These are phyloP conservation scores for Oryza rufipogon DNA, from an alignment of 176 grass and related monocot genomes.

Conservation along the genomic window DNA sequence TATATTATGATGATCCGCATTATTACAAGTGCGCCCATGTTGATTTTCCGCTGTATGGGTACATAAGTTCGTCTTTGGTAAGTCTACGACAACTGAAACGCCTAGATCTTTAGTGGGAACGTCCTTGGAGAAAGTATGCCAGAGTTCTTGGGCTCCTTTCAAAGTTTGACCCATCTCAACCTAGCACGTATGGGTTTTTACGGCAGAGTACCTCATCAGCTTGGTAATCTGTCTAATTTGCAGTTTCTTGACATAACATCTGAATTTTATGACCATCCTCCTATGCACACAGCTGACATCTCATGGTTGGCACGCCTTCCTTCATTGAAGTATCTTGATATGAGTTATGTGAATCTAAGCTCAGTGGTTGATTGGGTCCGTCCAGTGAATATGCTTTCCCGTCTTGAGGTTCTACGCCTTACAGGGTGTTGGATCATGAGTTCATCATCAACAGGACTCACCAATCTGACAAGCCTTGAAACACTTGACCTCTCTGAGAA, in stretches of 20 bases:
- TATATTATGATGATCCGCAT: not conserved
- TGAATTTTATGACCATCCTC: not conserved
- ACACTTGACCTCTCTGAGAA: constrained; percentile 18
- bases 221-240: constrained; percentile 43
- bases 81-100: constrained; percentile 26
- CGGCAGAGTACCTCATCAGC: constrained; percentile 39
- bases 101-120: constrained; percentile 50
- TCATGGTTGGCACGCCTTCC: constrained; percentile 37
- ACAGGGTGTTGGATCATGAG: not conserved
- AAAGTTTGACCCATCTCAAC: constrained; percentile 39
- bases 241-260: constrained; percentile 17
- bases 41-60: too few species aligned
- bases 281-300: not conserved
- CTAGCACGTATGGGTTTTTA: not conserved
- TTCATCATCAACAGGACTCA: not conserved
- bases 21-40: rapidly evolving
- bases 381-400: constrained; percentile 31
- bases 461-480: constrained; percentile 38
- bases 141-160: constrained; percentile 35
- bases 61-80: constrained; percentile 38
- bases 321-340: constrained; percentile 37
- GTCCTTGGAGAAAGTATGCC: not conserved
- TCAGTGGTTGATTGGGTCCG: not conserved
- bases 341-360: constrained; percentile 15
- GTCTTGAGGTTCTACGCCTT: constrained; percentile 9